A percentile compares a stretch with the other conserved stretches of the same genome.
phyloP scores from a whole-genome alignment of 805 yeast genomes.

The Grigorovia yakushimaensis region DNA sequence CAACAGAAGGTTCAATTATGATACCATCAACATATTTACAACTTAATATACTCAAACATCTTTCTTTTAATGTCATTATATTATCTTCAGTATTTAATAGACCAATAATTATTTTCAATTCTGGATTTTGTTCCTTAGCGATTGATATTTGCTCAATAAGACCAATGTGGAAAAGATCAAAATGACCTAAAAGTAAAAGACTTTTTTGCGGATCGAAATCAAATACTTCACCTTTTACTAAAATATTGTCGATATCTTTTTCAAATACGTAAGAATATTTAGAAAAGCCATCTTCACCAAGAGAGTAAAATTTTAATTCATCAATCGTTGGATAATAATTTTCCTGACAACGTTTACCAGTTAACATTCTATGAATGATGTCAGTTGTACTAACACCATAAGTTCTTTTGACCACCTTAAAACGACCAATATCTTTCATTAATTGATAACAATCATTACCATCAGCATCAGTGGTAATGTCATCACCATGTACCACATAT shows the following conservation, averaged over 20 bases:
- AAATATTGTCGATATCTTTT: conserved; percentile 29
- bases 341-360: conserved; percentile 9
- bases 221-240: conserved; percentile 18
- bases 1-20: conserved; percentile 33
- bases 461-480: conserved; percentile 90
- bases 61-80: conserved; percentile 79
- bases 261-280: conserved; percentile 49
- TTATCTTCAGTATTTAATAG: conserved; percentile 40
- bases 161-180: conserved; percentile 89
- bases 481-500: conserved; percentile 98
- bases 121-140: conserved; percentile 33
- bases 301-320: conserved; percentile 42
- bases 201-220: neutral
- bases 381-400: conserved; percentile 94
- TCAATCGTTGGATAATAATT: conserved; percentile 8
- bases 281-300: conserved; percentile 48
- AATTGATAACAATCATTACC: conserved; percentile 87
- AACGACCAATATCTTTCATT: conserved; percentile 77
- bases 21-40: conserved; percentile 77
- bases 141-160: conserved; percentile 66
- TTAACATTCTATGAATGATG: conserved; percentile 78
- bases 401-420: conserved; percentile 86
- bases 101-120: conserved; percentile 49
- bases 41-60: conserved; percentile 80
- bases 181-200: conserved; percentile 56